Evolutionary conservation across 2,329 filamentous ascomycete species (phyloP).

Genomic region (Talaromyces sp.): DNA sequence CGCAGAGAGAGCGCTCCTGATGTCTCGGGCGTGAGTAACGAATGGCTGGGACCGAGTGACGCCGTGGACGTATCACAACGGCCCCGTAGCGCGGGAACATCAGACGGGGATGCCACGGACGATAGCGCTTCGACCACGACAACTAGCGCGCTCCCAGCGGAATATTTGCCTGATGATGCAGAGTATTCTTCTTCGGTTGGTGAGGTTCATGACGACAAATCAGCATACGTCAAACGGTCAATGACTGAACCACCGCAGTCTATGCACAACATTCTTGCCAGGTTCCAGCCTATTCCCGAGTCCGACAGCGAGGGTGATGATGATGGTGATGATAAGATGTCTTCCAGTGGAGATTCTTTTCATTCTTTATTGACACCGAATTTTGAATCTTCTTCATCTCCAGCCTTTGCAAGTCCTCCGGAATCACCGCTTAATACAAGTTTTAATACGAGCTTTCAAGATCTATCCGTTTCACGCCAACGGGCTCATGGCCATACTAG

Average conservation of each 20-base stretch:
- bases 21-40: constrained; percentile 14
- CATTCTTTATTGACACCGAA: constrained; percentile 29
- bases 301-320: constrained; percentile 21
- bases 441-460: constrained; percentile 16
- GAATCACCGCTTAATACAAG: constrained; percentile 18
- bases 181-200: constrained; percentile 13
- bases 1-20: constrained; percentile 35
- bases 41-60: constrained; percentile 14
- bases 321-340: constrained; percentile 23
- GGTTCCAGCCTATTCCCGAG: constrained; percentile 31
- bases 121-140: constrained; percentile 23
- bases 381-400: constrained; percentile 15
- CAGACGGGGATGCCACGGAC: constrained; percentile 29
- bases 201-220: constrained; percentile 11
- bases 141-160: constrained; percentile 12
- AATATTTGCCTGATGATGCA: constrained; percentile 9
- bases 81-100: constrained; percentile 27
- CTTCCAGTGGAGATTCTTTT: constrained; percentile 41
- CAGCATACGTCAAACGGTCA: constrained; percentile 17
- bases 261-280: constrained; percentile 34
- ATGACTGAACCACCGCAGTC: constrained; percentile 27
- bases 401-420: constrained; percentile 15
- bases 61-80: constrained; percentile 17
- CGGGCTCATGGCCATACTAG: constrained; percentile 19
- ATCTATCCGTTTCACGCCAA: constrained; percentile 1